Conservation (phyloP, 768 basidiomycete genomes). For the Cystofilobasidium capitatum region DNA sequence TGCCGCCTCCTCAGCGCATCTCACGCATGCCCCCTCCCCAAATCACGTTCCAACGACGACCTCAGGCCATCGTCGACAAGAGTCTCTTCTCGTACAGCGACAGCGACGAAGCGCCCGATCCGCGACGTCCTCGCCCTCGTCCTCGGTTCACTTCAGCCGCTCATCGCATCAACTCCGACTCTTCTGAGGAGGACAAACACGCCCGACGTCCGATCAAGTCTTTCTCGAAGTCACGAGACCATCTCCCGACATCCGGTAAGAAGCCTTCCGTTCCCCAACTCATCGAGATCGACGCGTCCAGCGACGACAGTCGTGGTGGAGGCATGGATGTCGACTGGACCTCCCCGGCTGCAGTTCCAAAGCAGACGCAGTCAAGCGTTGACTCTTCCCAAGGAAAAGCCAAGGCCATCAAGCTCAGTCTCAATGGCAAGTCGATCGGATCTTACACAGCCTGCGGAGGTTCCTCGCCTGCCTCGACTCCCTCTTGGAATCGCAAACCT, state of each 20-base stretch:
- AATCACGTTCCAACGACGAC: neutral
- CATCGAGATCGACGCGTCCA: neutral
- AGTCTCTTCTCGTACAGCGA: neutral
- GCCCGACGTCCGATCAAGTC: too few relatives aligned
- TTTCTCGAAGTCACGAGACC: too few relatives aligned
- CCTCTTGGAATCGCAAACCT: neutral
- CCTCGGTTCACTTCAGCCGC: too few relatives aligned
- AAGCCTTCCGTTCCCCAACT: neutral
- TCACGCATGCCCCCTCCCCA: neutral
- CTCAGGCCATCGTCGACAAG: neutral
- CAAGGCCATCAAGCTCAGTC: neutral
- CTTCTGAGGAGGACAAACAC: too few relatives aligned
- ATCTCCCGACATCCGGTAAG: neutral
- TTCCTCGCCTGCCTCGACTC: neutral
- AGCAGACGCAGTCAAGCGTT: neutral
- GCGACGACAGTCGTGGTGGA: neutral
- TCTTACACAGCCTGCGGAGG: neutral
- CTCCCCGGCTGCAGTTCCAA: neutral
- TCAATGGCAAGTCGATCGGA: neutral
- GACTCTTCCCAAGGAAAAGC: neutral
- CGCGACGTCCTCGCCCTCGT: too few relatives aligned
- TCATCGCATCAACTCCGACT: too few relatives aligned
- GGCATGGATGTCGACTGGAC: neutral
- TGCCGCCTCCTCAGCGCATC: neutral
- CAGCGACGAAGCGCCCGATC: too few relatives aligned